These are phyloP conservation scores for Neurospora sp. DNA, from an alignment of 495 filamentous ascomycete genomes.

Conservation along the genomic window DNA sequence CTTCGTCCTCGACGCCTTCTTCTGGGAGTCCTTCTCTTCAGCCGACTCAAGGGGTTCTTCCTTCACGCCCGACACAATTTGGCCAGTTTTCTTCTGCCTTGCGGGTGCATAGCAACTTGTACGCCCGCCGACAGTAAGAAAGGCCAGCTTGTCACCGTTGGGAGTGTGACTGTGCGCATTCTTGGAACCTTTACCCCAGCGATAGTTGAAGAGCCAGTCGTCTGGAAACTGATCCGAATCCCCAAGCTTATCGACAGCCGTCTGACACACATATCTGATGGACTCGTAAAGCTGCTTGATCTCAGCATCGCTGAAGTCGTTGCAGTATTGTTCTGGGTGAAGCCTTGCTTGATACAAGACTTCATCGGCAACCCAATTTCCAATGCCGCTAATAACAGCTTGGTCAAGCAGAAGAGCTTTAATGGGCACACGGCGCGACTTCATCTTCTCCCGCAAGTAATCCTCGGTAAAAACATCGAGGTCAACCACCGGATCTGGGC, in stretches of 20 bases:
- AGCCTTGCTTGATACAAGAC: slow-evolving; percentile 77
- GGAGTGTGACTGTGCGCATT: slow-evolving; percentile 55
- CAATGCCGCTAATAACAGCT: slow-evolving; percentile 81
- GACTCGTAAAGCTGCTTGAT: slow-evolving; percentile 61
- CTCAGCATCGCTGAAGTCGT: slow-evolving; percentile 65
- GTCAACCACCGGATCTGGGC: slow-evolving; percentile 86
- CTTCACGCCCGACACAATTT: slow-evolving; percentile 22
- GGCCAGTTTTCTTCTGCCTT: slow-evolving; percentile 66
- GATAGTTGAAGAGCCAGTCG: slow-evolving; percentile 84
- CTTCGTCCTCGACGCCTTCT: slow-evolving; percentile 17
- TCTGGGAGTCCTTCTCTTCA: slow-evolving; percentile 15
- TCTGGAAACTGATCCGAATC: slow-evolving; percentile 78
- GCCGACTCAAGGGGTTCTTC: slow-evolving; percentile 22
- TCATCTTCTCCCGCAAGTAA: slow-evolving; percentile 61
- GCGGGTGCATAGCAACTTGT: slow-evolving; percentile 80
- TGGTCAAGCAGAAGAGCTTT: slow-evolving; percentile 86
- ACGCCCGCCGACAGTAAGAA: slow-evolving; percentile 76
- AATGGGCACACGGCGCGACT: slow-evolving; percentile 66
- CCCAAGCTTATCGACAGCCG: slow-evolving; percentile 66
- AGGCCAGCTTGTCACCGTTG: slow-evolving; percentile 73
- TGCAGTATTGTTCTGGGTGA: slow-evolving; percentile 85
- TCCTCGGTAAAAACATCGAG: slow-evolving; percentile 59
- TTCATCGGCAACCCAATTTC: slow-evolving; percentile 96
- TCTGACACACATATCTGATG: slow-evolving; percentile 67
- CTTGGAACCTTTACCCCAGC: slow-evolving; percentile 87